A percentile compares a stretch with the other conserved stretches of the same genome.
phyloP scores from a whole-genome alignment of 495 filamentous ascomycete genomes.

The Jackrogersella multiformis region DNA sequence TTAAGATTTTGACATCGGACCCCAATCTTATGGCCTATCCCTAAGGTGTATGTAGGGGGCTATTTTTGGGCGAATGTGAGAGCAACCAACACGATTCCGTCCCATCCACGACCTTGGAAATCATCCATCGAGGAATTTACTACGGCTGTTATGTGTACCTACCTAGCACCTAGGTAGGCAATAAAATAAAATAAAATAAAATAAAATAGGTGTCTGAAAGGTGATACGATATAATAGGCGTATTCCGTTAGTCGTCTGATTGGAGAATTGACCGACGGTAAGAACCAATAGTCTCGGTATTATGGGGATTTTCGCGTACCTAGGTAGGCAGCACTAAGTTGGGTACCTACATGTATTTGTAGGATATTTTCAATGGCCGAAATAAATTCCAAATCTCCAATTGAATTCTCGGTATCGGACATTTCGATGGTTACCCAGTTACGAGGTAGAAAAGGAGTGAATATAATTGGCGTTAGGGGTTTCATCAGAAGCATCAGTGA shows the following conservation, averaged over 20 bases:
- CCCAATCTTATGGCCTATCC: neutral
- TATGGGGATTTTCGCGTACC: slow-evolving; percentile 13
- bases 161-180: too few species aligned
- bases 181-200: too few species aligned
- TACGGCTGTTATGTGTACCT: too few species aligned
- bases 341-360: too few species aligned
- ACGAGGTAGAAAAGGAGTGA: too few species aligned
- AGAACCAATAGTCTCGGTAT: slow-evolving; percentile 2
- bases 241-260: neutral
- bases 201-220: neutral
- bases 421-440: neutral
- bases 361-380: slow-evolving; percentile 24
- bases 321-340: too few species aligned
- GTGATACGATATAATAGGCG: neutral
- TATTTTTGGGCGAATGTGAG: slow-evolving; percentile 24
- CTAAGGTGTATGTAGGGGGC: neutral
- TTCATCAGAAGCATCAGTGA: neutral
- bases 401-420: neutral
- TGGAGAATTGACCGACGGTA: neutral
- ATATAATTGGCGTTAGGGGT: neutral
- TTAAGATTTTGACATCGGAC: slow-evolving; percentile 8
- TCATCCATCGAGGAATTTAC: neutral
- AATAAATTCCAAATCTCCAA: slow-evolving; percentile 28
- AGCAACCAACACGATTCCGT: neutral
- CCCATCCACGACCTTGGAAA: neutral